phyloP scores from a whole-genome alignment of 345 rosid genomes.

The Eucalyptus urophylla region DNA sequence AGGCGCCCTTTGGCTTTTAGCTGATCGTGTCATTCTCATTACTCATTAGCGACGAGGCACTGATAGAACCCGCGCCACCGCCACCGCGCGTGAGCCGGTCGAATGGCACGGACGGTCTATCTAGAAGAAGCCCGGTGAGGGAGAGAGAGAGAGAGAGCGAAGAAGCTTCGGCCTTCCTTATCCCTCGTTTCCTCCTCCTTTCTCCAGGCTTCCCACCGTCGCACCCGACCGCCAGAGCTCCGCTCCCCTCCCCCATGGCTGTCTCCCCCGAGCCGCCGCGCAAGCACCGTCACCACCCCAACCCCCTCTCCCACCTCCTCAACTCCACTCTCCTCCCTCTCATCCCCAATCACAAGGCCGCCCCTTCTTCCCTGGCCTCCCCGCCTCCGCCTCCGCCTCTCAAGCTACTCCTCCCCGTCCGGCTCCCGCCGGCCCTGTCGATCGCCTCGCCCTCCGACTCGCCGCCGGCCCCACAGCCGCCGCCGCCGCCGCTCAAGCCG shows the following conservation, averaged over 20 bases:
- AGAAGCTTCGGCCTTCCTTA: neutral
- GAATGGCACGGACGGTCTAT: neutral
- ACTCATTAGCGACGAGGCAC: neutral
- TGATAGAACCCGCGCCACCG: neutral
- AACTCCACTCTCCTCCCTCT: constrained; percentile 31
- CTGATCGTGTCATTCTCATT: neutral
- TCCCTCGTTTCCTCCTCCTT: neutral
- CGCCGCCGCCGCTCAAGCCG: constrained; percentile 25
- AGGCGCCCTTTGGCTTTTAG: neutral
- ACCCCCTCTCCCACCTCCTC: constrained; percentile 28
- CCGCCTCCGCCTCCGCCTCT: constrained; percentile 25
- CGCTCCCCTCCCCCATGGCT: neutral
- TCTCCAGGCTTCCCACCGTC: neutral
- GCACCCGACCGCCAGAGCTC: neutral
- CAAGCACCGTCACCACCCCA: neutral
- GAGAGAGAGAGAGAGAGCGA: neutral
- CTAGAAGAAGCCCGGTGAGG: neutral
- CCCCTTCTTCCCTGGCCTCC: constrained; percentile 9
- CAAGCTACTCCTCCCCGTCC: constrained; percentile 37
- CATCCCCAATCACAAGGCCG: constrained; percentile 14
- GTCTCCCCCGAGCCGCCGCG: neutral
- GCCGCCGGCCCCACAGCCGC: neutral
- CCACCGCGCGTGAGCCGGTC: neutral
- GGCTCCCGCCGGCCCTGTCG: constrained; percentile 8
- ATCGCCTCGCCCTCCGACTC: constrained; percentile 12